Conservation (phyloP, 805 yeast species). For the Cyberlindnera veronae region DNA sequence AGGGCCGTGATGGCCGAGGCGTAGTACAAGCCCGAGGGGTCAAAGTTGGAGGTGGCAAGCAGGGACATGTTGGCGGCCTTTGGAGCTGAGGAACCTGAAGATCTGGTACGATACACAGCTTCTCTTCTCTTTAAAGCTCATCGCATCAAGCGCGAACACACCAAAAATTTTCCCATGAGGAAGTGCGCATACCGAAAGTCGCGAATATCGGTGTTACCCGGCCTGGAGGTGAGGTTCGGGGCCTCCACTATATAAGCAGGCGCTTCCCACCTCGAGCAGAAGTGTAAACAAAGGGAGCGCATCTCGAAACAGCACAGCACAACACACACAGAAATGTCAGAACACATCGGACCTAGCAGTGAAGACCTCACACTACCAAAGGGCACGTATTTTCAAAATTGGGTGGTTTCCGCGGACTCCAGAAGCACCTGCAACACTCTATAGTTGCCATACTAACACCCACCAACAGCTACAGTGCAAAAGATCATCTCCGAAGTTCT, state of each 20-base stretch:
- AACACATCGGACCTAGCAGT: constrained; percentile 17
- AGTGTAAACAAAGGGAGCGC: constrained; percentile 6
- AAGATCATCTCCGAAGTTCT: constrained; percentile 88
- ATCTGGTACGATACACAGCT: no score
- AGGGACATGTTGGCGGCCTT: constrained; percentile 9
- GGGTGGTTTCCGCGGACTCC: no score
- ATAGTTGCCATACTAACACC: constrained; percentile 2
- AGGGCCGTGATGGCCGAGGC: constrained; percentile 66
- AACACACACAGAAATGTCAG: constrained; percentile 17
- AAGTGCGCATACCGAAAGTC: constrained; percentile 8
- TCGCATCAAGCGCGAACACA: no score
- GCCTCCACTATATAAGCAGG: background rate
- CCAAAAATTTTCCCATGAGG: constrained; percentile 6
- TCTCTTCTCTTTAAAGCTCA: no score
- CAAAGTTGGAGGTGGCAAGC: constrained; percentile 39
- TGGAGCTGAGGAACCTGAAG: background rate
- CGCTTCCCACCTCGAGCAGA: background rate
- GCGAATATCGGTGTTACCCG: constrained; percentile 12
- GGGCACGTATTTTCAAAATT: constrained; percentile 31
- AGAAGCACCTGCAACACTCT: no score
- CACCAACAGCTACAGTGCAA: constrained; percentile 77
- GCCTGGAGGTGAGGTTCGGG: no score
- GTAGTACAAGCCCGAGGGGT: constrained; percentile 55
- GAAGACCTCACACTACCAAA: constrained; percentile 45
- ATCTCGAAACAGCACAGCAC: background rate